Evolutionary conservation across 140 eudicot genomes (phyloP).

Genomic region (Stevia rebaudiana): DNA sequence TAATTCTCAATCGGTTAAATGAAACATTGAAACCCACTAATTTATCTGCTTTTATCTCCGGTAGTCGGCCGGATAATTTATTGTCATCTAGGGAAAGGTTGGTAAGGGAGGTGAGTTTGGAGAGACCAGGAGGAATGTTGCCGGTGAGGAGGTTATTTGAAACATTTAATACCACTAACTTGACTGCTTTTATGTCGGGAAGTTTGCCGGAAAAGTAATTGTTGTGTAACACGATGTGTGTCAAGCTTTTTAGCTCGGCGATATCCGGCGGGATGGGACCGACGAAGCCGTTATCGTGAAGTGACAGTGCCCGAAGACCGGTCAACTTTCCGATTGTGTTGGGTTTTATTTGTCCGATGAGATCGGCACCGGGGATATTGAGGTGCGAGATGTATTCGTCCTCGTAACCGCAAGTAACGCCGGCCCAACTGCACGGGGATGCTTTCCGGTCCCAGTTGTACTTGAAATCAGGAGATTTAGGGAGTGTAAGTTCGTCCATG

Average conservation of each 20-base stretch:
- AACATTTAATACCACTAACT: no score
- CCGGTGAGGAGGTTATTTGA: no score
- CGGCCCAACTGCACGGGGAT: background rate
- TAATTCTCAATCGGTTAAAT: conserved; percentile 45
- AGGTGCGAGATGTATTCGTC: background rate
- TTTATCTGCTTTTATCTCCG: conserved; percentile 14
- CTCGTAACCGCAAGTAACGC: background rate
- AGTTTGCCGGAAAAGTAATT: no score
- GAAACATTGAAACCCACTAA: conserved; percentile 47
- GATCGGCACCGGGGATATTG: background rate
- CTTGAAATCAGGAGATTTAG: background rate
- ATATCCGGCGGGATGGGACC: no score
- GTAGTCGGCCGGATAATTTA: background rate
- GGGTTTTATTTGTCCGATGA: background rate
- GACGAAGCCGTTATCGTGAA: background rate
- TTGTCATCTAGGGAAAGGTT: background rate
- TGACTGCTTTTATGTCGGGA: no score
- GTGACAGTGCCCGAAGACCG: background rate
- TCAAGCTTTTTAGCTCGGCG: no score
- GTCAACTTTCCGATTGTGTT: background rate
- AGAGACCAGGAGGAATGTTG: background rate
- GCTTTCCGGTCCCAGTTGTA: background rate
- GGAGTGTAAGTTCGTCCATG: background rate
- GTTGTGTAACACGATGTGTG: no score
- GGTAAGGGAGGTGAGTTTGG: background rate